Evolutionary conservation across 2,329 filamentous ascomycete species (phyloP).

Genomic region (Teratosphaeria viscida): DNA sequence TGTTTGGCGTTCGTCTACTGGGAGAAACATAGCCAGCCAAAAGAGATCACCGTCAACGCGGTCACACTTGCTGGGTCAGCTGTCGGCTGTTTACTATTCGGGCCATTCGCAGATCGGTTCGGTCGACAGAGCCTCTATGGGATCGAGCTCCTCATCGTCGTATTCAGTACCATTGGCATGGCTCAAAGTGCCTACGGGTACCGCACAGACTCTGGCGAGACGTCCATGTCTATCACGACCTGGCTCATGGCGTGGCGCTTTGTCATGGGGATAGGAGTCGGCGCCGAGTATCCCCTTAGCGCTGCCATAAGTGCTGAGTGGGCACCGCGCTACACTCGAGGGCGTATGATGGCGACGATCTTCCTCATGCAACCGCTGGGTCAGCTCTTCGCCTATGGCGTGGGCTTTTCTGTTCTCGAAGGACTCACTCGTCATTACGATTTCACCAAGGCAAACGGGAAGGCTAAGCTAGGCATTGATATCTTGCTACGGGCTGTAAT

Average conservation of each 20-base stretch:
- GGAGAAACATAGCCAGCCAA: slow-evolving; percentile 12
- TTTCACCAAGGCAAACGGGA: neutral
- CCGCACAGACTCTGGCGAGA: slow-evolving; percentile 15
- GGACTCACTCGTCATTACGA: slow-evolving; percentile 15
- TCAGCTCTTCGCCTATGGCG: slow-evolving; percentile 24
- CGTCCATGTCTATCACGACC: slow-evolving; percentile 26
- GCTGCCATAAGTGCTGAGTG: slow-evolving; percentile 32
- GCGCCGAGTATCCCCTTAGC: slow-evolving; percentile 20
- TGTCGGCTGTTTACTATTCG: slow-evolving; percentile 29
- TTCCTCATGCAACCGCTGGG: slow-evolving; percentile 35
- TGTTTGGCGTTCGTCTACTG: slow-evolving; percentile 32
- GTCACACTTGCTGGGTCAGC: slow-evolving; percentile 31
- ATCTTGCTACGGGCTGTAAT: slow-evolving; percentile 31
- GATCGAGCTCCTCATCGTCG: slow-evolving; percentile 31
- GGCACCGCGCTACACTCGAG: slow-evolving; percentile 27
- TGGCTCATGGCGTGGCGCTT: slow-evolving; percentile 32
- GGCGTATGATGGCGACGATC: slow-evolving; percentile 32
- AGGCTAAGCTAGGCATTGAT: slow-evolving; percentile 24
- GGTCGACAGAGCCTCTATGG: slow-evolving; percentile 32
- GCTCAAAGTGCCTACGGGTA: slow-evolving; percentile 26
- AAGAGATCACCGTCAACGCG: slow-evolving; percentile 27
- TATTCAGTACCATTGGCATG: slow-evolving; percentile 29
- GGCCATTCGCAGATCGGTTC: slow-evolving; percentile 27
- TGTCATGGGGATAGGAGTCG: slow-evolving; percentile 31
- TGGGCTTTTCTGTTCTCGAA: slow-evolving; percentile 9